Conservation (phyloP, 73 alveolate genomes). For the Tetrahymena malaccensis region DNA sequence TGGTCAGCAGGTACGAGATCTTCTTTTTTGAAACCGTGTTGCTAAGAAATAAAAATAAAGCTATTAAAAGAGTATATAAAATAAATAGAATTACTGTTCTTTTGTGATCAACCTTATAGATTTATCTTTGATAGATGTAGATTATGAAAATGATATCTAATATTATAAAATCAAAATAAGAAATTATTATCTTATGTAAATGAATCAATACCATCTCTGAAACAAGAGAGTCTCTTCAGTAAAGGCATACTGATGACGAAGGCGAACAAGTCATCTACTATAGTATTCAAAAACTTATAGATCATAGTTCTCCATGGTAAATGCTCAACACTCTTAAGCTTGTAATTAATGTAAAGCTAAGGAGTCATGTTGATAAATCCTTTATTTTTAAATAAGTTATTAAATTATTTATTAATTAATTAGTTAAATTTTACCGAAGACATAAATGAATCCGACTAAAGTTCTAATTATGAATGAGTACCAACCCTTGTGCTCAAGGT, state of each 20-base stretch:
- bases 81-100: slow-evolving; percentile 10
- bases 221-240: slow-evolving; percentile 89
- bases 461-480: slow-evolving; percentile 73
- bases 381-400: background rate
- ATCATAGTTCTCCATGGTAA: slow-evolving; percentile 96
- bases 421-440: slow-evolving; percentile 10
- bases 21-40: background rate
- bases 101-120: slow-evolving; percentile 76
- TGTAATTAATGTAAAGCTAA: slow-evolving; percentile 93
- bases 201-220: slow-evolving; percentile 79
- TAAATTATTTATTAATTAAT: too few species aligned
- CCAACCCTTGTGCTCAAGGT: slow-evolving; percentile 75
- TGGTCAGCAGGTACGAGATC: background rate
- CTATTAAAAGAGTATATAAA: background rate
- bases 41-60: background rate
- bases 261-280: slow-evolving; percentile 96
- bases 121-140: slow-evolving; percentile 91
- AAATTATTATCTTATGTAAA: background rate
- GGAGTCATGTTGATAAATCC: slow-evolving; percentile 99
- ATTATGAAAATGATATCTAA: slow-evolving; percentile 86
- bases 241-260: slow-evolving; percentile 90
- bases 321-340: slow-evolving; percentile 97
- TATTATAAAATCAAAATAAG: background rate
- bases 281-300: slow-evolving; percentile 93
- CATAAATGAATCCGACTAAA: slow-evolving; percentile 74